These are phyloP conservation scores for Prosopis cineraria DNA, from an alignment of 306 rosid genomes.

Conservation along the genomic window DNA sequence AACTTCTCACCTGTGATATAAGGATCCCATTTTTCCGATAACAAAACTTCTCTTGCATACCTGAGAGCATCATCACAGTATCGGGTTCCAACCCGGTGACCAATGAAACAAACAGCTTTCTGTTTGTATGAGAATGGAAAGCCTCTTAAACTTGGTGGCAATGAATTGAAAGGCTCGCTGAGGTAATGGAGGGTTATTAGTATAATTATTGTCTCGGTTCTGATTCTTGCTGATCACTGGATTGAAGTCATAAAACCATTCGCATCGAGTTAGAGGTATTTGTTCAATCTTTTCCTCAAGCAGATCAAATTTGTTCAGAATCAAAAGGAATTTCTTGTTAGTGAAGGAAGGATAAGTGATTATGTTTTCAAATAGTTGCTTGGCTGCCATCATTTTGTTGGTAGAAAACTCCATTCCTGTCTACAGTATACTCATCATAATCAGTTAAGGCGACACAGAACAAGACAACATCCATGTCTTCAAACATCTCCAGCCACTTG, in stretches of 20 bases:
- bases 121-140: constrained; percentile 49
- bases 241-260: constrained; percentile 75
- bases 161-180: constrained; percentile 68
- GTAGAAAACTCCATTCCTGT: constrained; percentile 47
- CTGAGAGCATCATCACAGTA: constrained; percentile 65
- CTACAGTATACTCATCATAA: constrained; percentile 55
- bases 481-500: constrained; percentile 84
- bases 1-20: constrained; percentile 37
- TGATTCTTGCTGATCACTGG: constrained; percentile 47
- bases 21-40: constrained; percentile 61
- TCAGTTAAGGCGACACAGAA: constrained; percentile 70
- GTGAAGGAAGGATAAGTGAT: constrained; percentile 48
- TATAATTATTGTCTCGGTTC: constrained; percentile 32
- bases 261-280: constrained; percentile 61
- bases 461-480: constrained; percentile 56
- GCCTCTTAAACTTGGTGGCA: constrained; percentile 73
- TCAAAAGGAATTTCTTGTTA: constrained; percentile 60
- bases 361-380: constrained; percentile 63
- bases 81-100: constrained; percentile 72
- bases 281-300: constrained; percentile 69
- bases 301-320: constrained; percentile 73
- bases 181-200: constrained; percentile 52
- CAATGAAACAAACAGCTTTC: constrained; percentile 66
- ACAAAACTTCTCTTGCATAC: constrained; percentile 71
- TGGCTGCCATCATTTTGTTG: constrained; percentile 75